phyloP scores from a whole-genome alignment of 2,329 filamentous ascomycete species.

The Byssothecium circinans region DNA sequence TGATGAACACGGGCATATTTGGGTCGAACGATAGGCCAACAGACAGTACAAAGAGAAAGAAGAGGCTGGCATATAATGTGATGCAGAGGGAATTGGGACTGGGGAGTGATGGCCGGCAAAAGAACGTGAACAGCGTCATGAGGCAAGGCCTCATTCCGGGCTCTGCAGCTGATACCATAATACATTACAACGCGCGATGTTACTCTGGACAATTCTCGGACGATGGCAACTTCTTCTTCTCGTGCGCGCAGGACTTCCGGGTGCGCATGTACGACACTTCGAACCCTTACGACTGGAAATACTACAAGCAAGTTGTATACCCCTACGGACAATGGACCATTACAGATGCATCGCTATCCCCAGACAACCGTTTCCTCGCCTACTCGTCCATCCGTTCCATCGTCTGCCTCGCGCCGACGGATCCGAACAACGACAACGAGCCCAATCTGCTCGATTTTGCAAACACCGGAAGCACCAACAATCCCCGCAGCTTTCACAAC shows the following conservation, averaged over 20 bases:
- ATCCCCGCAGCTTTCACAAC: constrained; percentile 41
- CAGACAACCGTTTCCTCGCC: constrained; percentile 88
- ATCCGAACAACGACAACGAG: constrained; percentile 78
- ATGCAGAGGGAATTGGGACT: constrained; percentile 80
- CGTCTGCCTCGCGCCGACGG: constrained; percentile 84
- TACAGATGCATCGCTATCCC: constrained; percentile 87
- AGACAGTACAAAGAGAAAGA: constrained; percentile 60
- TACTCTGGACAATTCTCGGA: constrained; percentile 97
- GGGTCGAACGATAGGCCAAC: constrained; percentile 63
- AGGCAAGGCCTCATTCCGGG: constrained; percentile 77
- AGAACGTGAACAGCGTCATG: constrained; percentile 67
- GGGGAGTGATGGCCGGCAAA: constrained; percentile 60
- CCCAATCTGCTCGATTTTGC: constrained; percentile 78
- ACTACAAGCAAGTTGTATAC: constrained; percentile 89
- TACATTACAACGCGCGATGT: constrained; percentile 82
- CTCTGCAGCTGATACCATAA: constrained; percentile 77
- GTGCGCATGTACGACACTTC: constrained; percentile 98
- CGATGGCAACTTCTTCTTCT: constrained; percentile 96
- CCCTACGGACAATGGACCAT: constrained; percentile 93
- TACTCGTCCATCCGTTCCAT: constrained; percentile 86
- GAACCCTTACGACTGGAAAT: constrained; percentile 92
- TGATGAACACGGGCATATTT: constrained; percentile 84
- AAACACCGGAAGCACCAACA: constrained; percentile 45
- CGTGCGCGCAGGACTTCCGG: constrained; percentile 86
- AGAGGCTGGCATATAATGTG: constrained; percentile 66